A percentile compares a stretch with the other conserved stretches of the same genome.
These are phyloP conservation scores for Oryza longistaminata DNA, from an alignment of 176 grass and related monocot species.

Conservation along the genomic window DNA sequence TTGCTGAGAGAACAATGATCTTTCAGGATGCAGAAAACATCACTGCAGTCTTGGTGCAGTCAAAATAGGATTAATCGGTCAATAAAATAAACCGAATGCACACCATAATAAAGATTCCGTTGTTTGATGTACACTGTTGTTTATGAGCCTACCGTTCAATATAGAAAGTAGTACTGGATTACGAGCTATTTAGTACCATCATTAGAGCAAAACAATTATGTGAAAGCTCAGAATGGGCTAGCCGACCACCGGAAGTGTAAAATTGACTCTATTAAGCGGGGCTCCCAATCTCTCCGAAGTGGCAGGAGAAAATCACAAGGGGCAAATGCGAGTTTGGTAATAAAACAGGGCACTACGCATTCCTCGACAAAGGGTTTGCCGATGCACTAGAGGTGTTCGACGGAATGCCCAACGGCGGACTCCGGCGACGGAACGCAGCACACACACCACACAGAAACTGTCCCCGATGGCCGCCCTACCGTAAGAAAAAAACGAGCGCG, in stretches of 20 bases:
- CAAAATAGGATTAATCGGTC: background rate
- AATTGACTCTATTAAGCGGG: background rate
- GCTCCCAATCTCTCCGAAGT: background rate
- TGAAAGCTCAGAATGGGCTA: background rate
- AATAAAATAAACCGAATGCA: background rate
- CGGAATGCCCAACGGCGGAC: background rate
- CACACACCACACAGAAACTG: background rate
- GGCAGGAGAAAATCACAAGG: too few species aligned
- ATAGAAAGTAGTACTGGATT: background rate
- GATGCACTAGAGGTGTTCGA: background rate
- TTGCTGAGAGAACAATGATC: constrained; percentile 43
- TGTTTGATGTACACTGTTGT: background rate
- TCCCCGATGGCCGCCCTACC: background rate
- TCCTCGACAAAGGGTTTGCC: background rate
- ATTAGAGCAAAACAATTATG: background rate
- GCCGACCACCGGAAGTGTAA: background rate
- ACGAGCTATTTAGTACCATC: background rate
- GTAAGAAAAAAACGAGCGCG: too few species aligned
- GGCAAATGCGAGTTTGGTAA: too few species aligned
- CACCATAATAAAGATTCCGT: background rate
- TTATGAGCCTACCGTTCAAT: background rate
- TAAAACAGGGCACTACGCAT: background rate
- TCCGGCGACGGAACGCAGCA: background rate
- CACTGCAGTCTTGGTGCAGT: background rate
- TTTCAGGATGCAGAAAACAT: background rate